These are phyloP conservation scores for Leccinellum albellum DNA, from an alignment of 768 basidiomycete genomes.

Conservation along the genomic window DNA sequence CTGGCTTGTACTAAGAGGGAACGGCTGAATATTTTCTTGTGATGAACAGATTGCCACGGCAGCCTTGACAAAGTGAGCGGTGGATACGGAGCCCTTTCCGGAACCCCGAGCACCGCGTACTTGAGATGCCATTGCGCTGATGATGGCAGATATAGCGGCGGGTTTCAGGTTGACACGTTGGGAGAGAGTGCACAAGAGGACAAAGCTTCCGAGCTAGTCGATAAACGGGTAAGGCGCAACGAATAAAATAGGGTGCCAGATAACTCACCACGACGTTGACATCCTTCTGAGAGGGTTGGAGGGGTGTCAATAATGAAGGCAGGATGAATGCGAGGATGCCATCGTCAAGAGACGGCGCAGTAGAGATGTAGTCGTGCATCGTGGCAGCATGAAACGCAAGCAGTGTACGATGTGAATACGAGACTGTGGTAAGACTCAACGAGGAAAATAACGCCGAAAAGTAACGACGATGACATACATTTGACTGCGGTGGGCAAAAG, in stretches of 20 bases:
- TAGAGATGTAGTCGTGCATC: constrained; percentile 74
- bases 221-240: not conserved
- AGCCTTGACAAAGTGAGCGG: constrained; percentile 62
- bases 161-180: constrained; percentile 59
- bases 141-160: constrained; percentile 56
- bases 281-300: constrained; percentile 50
- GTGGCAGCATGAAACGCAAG: constrained; percentile 79
- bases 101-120: constrained; percentile 30
- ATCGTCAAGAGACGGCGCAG: constrained; percentile 55
- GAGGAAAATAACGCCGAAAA: not conserved
- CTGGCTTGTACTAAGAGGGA: constrained; percentile 40
- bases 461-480: constrained; percentile 18
- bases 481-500: constrained; percentile 61
- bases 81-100: constrained; percentile 35
- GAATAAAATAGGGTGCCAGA: not conserved
- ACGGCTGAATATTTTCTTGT: constrained; percentile 51
- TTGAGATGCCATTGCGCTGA: constrained; percentile 50
- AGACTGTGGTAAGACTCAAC: constrained; percentile 24
- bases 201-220: constrained; percentile 64
- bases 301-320: constrained; percentile 58
- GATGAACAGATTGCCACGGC: constrained; percentile 60
- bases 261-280: constrained; percentile 44
- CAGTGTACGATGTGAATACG: constrained; percentile 60
- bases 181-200: constrained; percentile 68
- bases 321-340: constrained; percentile 62